These are phyloP conservation scores for Cladobotryum mycophilum DNA, from an alignment of 2,329 filamentous ascomycete species.

Conservation along the genomic window DNA sequence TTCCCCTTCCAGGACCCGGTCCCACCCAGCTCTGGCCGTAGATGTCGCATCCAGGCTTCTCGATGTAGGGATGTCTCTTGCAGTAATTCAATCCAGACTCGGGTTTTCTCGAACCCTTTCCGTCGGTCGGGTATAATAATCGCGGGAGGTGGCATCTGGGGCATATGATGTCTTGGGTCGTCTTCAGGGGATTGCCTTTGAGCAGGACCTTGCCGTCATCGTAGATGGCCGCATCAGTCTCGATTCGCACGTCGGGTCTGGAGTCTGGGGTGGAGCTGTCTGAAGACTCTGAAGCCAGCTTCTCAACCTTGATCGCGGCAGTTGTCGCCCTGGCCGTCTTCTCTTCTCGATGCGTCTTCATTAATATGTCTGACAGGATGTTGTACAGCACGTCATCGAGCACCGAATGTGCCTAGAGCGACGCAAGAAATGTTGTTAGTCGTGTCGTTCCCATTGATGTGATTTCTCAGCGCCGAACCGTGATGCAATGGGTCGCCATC, in stretches of 20 bases:
- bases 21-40: constrained; percentile 77
- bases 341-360: constrained; percentile 71
- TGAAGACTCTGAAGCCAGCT: constrained; percentile 50
- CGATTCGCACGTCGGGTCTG: constrained; percentile 50
- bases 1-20: constrained; percentile 62
- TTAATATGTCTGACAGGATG: constrained; percentile 66
- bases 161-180: constrained; percentile 65
- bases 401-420: constrained; percentile 52
- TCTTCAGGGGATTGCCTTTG: constrained; percentile 67
- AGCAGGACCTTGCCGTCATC: constrained; percentile 62
- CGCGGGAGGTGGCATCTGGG: constrained; percentile 68
- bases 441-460: constrained; percentile 4
- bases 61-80: constrained; percentile 71
- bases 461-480: not conserved
- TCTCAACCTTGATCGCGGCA: constrained; percentile 58
- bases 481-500: constrained; percentile 5
- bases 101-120: constrained; percentile 58
- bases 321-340: constrained; percentile 65
- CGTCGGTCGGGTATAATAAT: constrained; percentile 65
- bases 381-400: constrained; percentile 72
- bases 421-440: constrained; percentile 6
- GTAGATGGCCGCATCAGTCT: constrained; percentile 64
- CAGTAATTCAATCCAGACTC: constrained; percentile 68
- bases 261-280: constrained; percentile 48
- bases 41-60: constrained; percentile 70